Evolutionary conservation across 768 basidiomycete genomes (phyloP).

Genomic region (Rhizopogon salebrosus): DNA sequence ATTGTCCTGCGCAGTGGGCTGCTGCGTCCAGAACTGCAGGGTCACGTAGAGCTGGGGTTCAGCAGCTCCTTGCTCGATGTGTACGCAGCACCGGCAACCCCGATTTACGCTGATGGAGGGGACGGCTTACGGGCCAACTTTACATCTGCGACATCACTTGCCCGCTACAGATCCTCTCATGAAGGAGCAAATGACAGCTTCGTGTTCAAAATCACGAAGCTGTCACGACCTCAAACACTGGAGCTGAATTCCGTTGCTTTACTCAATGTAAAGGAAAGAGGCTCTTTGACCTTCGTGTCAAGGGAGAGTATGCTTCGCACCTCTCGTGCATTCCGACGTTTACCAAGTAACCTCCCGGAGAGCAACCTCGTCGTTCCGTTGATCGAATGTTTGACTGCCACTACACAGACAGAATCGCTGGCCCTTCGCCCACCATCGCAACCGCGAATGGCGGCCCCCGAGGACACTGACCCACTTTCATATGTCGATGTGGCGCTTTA

Average conservation of each 20-base stretch:
- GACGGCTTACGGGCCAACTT: neutral
- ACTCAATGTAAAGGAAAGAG: neutral
- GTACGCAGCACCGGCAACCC: neutral
- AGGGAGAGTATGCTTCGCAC: conserved; percentile 4
- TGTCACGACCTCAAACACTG: conserved; percentile 8
- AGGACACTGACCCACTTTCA: neutral
- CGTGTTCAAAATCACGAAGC: conserved; percentile 24
- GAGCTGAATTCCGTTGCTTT: conserved; percentile 3
- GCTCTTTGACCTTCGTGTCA: conserved; percentile 5
- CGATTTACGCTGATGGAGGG: neutral
- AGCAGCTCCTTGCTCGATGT: conserved; percentile 1
- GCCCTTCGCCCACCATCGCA: neutral
- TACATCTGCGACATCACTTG: neutral
- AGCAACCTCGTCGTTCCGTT: neutral
- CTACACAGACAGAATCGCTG: neutral
- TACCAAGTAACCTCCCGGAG: neutral
- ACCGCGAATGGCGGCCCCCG: neutral
- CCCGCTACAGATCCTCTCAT: neutral
- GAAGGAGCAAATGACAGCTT: conserved; percentile 20
- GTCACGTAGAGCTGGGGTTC: neutral
- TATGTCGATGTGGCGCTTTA: conserved; percentile 5
- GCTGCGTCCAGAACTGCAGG: conserved; percentile 4
- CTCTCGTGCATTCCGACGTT: neutral
- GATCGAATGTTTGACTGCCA: neutral
- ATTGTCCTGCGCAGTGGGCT: conserved; percentile 22